These are phyloP conservation scores for Zostera marina DNA, from an alignment of 116 monocot genomes.

Conservation along the genomic window DNA sequence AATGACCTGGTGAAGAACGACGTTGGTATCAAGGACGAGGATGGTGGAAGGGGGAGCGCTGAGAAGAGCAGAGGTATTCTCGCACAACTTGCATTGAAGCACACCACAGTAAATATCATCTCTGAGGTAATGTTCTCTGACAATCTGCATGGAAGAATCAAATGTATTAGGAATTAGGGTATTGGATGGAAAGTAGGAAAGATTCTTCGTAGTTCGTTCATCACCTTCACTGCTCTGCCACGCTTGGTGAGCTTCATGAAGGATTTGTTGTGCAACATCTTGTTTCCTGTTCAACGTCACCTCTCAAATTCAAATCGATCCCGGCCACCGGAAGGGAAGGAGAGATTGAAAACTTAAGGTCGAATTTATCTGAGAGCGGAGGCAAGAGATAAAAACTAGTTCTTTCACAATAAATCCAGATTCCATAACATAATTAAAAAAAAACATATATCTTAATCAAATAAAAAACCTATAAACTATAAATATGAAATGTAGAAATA, in stretches of 20 bases:
- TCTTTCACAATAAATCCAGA: too few relatives aligned
- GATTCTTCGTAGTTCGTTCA: background rate
- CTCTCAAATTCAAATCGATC: too few relatives aligned
- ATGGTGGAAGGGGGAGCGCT: slow-evolving; percentile 35
- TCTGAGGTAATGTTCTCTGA: slow-evolving; percentile 84
- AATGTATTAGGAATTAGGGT: slow-evolving; percentile 9
- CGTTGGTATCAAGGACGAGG: slow-evolving; percentile 90
- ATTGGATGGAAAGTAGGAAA: background rate
- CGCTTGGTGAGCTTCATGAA: slow-evolving; percentile 66
- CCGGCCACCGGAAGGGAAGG: too few relatives aligned
- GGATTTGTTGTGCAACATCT: slow-evolving; percentile 86
- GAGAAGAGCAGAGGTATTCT: slow-evolving; percentile 44
- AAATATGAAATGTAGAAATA: too few relatives aligned
- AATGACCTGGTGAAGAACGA: slow-evolving; percentile 73
- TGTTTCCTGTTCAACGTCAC: background rate
- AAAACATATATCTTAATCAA: too few relatives aligned
- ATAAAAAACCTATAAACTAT: too few relatives aligned
- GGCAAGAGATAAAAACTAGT: too few relatives aligned
- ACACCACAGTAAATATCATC: slow-evolving; percentile 88
- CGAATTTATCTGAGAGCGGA: too few relatives aligned
- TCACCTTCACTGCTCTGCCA: slow-evolving; percentile 56
- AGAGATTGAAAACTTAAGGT: too few relatives aligned
- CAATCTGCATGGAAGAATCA: slow-evolving; percentile 26
- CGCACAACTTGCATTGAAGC: slow-evolving; percentile 41
- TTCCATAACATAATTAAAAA: too few relatives aligned